Percentiles rank a stretch among this genome's conserved stretches.
These are phyloP conservation scores for Dissophora globulifera DNA, from an alignment of 192 early-diverging fungal genomes.

Conservation along the genomic window DNA sequence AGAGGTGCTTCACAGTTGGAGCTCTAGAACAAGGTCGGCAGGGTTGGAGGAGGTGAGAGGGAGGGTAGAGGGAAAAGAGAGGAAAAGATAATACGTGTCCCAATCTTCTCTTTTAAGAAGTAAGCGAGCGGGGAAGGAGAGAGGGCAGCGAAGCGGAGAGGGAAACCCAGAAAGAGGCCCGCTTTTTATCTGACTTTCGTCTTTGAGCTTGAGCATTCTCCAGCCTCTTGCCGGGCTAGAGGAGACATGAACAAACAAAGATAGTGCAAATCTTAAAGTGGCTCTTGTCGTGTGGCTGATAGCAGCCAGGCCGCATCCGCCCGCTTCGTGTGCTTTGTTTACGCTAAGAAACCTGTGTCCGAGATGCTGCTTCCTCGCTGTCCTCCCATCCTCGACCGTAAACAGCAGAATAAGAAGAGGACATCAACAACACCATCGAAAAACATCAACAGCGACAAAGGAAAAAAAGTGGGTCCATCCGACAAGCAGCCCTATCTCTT, in stretches of 20 bases:
- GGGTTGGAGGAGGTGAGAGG: neutral
- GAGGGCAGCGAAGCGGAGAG: neutral
- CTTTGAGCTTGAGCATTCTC: no score
- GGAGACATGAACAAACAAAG: neutral
- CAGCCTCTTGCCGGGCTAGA: no score
- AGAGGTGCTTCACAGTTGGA: slow-evolving; percentile 45
- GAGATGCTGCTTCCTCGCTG: neutral
- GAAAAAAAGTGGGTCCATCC: neutral
- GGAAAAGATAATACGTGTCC: neutral
- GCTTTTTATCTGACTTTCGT: no score
- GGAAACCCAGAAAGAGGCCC: neutral
- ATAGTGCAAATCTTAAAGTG: neutral
- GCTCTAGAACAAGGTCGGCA: slow-evolving; percentile 12
- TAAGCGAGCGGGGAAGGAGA: neutral
- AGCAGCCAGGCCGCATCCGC: no score
- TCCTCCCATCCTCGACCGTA: no score
- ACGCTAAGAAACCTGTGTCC: neutral
- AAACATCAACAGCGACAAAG: no score
- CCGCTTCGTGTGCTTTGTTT: slow-evolving; percentile 1
- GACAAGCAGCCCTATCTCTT: neutral
- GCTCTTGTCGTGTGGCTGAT: no score
- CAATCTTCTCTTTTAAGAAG: slow-evolving; percentile 4
- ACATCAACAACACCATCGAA: neutral
- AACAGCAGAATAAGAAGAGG: neutral
- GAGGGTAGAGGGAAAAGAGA: neutral